Percentiles rank a stretch among this genome's conserved stretches.
These are phyloP conservation scores for Tubosaeta brunneosetosa DNA, from an alignment of 768 basidiomycete genomes.

Conservation along the genomic window DNA sequence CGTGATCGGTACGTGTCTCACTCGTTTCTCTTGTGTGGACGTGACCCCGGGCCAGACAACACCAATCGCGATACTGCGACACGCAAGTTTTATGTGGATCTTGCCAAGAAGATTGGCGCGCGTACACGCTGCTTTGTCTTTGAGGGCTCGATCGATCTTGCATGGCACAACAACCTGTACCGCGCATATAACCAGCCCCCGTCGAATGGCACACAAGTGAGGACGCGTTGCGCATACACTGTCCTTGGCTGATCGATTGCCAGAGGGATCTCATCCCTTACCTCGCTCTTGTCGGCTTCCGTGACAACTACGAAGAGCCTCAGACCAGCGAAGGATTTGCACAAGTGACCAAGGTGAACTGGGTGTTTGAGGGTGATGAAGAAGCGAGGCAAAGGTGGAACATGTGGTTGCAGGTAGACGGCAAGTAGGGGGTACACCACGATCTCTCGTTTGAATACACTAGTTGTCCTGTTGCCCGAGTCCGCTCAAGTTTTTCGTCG, in stretches of 20 bases:
- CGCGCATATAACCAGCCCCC: conserved; percentile 62
- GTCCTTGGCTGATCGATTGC: conserved; percentile 26
- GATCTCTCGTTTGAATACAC: neutral
- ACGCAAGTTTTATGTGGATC: conserved; percentile 63
- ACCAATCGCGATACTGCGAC: conserved; percentile 79
- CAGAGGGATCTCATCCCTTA: conserved; percentile 55
- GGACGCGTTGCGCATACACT: neutral
- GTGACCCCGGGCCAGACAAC: conserved; percentile 56
- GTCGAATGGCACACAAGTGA: conserved; percentile 21
- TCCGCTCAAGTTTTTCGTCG: conserved; percentile 37
- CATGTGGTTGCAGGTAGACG: conserved; percentile 82
- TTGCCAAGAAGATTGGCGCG: conserved; percentile 54
- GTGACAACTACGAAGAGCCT: conserved; percentile 64
- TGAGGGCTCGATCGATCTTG: conserved; percentile 69
- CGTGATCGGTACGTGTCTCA: conserved; percentile 61
- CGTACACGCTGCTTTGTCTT: conserved; percentile 72
- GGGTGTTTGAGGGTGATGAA: conserved; percentile 71
- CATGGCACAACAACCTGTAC: conserved; percentile 93
- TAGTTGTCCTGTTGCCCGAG: conserved; percentile 31
- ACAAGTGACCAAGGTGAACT: conserved; percentile 74
- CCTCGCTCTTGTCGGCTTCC: conserved; percentile 53
- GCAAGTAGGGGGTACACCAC: conserved; percentile 39
- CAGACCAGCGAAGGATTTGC: conserved; percentile 63
- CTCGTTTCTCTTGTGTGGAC: neutral
- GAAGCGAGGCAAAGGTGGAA: conserved; percentile 71